Conservation (phyloP, 2,329 filamentous ascomycete genomes). For the Fusarium lateritium region DNA sequence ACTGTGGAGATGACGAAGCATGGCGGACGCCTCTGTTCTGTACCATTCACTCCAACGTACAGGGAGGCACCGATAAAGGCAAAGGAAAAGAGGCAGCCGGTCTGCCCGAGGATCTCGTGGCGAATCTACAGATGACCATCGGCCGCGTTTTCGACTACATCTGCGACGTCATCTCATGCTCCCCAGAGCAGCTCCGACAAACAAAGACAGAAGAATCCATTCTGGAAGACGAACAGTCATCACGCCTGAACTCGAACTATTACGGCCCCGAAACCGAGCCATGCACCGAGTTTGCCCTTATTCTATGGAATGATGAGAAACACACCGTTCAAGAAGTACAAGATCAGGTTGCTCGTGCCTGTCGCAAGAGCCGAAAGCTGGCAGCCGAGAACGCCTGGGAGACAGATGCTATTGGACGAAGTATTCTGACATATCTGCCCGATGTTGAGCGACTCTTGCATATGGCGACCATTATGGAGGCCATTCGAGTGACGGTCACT, state of each 20-base stretch:
- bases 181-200: constrained; percentile 92
- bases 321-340: constrained; percentile 94
- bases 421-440: constrained; percentile 82
- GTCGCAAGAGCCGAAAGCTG: constrained; percentile 77
- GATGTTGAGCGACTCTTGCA: constrained; percentile 81
- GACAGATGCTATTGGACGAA: constrained; percentile 89
- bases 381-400: constrained; percentile 85
- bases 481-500: constrained; percentile 96
- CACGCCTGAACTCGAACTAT: constrained; percentile 77
- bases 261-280: constrained; percentile 73
- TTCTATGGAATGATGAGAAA: constrained; percentile 99
- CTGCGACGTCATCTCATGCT: constrained; percentile 97
- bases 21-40: constrained; percentile 92
- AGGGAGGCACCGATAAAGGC: constrained; percentile 68
- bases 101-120: constrained; percentile 81
- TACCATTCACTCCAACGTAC: constrained; percentile 85
- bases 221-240: constrained; percentile 82
- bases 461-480: constrained; percentile 89
- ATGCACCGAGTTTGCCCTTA: constrained; percentile 79
- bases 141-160: constrained; percentile 91
- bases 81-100: constrained; percentile 71
- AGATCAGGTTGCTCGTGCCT: constrained; percentile 91
- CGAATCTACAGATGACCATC: constrained; percentile 88
- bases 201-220: constrained; percentile 88
- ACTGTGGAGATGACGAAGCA: constrained; percentile 95